phyloP scores from a whole-genome alignment of 805 yeast genomes.

The Ogataea paraovalis region DNA sequence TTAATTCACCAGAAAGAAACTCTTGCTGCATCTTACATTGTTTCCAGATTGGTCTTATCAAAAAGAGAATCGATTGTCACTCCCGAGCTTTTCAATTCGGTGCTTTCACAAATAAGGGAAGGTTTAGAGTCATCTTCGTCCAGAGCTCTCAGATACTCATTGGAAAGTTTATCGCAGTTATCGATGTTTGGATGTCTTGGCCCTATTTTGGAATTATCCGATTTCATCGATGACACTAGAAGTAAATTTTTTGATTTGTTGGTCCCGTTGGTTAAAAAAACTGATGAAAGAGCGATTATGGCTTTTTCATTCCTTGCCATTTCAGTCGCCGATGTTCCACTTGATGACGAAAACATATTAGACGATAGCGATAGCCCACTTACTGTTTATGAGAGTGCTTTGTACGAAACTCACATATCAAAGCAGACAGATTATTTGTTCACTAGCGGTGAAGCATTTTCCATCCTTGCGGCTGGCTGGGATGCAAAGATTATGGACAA shows the following conservation, averaged over 20 bases:
- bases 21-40: constrained; percentile 39
- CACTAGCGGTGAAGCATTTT: constrained; percentile 79
- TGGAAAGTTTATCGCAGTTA: constrained; percentile 42
- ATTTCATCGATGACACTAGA: constrained; percentile 21
- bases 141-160: constrained; percentile 23
- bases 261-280: constrained; percentile 43
- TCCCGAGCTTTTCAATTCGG: constrained; percentile 2
- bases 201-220: constrained; percentile 23
- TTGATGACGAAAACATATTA: constrained; percentile 13
- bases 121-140: constrained; percentile 18
- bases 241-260: constrained; percentile 27
- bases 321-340: constrained; percentile 12
- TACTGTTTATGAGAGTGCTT: constrained; percentile 34
- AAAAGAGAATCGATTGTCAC: constrained; percentile 22
- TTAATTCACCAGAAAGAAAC: constrained; percentile 12
- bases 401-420: constrained; percentile 57
- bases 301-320: constrained; percentile 56
- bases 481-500: constrained; percentile 50
- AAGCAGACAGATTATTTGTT: constrained; percentile 76
- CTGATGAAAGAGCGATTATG: constrained; percentile 56
- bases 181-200: constrained; percentile 44
- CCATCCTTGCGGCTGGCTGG: constrained; percentile 75
- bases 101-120: constrained; percentile 22
- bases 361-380: constrained; percentile 21
- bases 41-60: constrained; percentile 43